Evolutionary conservation across 176 grass and related monocot genomes (phyloP).

Genomic region (Lolium multiflorum): DNA sequence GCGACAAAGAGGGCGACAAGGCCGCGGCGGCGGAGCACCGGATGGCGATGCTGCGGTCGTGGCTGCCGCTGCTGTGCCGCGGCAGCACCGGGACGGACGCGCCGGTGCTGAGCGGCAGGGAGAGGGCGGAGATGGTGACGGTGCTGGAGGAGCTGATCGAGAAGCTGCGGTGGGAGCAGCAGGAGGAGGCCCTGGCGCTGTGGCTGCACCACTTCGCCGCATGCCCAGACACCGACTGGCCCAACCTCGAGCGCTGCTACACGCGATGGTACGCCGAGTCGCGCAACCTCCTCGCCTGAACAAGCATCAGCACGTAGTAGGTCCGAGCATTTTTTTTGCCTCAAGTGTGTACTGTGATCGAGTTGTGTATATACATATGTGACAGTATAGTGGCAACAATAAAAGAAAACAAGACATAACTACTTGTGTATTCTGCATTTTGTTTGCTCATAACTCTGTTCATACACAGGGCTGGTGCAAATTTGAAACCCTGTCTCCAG

Average conservation of each 20-base stretch:
- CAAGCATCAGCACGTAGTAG: not conserved
- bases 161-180: conserved; percentile 76
- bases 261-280: conserved; percentile 77
- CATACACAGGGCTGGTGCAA: not conserved
- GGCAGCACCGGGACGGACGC: conserved; percentile 71
- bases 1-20: conserved; percentile 26
- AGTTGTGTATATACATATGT: not conserved
- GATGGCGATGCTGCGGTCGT: conserved; percentile 64
- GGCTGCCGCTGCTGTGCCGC: conserved; percentile 81
- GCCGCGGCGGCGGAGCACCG: conserved; percentile 16
- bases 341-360: not conserved
- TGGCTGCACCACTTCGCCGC: conserved; percentile 85
- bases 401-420: too few species aligned
- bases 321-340: conserved; percentile 8
- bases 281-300: conserved; percentile 50
- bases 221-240: conserved; percentile 81
- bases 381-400: not conserved
- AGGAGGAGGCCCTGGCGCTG: conserved; percentile 70
- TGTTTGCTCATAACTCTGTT: not conserved
- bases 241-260: conserved; percentile 80
- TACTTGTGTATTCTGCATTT: not conserved
- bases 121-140: conserved; percentile 74
- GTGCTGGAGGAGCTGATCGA: conserved; percentile 70
- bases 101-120: conserved; percentile 63
- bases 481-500: not conserved